phyloP scores from a whole-genome alignment of 345 rosid species.

The Hibiscus trionum region DNA sequence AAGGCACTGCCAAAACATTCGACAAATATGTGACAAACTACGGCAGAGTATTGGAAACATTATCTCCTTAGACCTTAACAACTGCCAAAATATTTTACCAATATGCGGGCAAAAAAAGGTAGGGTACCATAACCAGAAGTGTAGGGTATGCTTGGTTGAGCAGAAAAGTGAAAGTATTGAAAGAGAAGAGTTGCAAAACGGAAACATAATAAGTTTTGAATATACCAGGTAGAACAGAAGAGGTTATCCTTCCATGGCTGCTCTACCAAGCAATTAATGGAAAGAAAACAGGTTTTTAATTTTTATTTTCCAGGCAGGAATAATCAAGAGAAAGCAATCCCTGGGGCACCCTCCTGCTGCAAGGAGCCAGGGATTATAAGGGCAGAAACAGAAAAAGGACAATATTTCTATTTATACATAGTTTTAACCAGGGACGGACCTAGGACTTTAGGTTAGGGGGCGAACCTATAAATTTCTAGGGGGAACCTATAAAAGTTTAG shows the following conservation, averaged over 20 bases:
- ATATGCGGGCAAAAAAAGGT: slow-evolving; percentile 7
- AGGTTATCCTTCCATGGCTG: no score
- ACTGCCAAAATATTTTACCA: not conserved
- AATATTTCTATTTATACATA: slow-evolving; percentile 4
- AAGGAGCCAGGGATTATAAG: slow-evolving; percentile 1
- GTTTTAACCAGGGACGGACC: no score
- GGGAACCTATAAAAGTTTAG: no score
- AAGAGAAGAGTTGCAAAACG: not conserved
- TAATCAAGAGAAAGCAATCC: not conserved
- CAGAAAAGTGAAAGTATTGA: not conserved
- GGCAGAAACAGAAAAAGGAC: not conserved
- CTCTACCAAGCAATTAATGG: no score
- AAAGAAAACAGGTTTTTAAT: no score
- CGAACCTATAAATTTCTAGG: no score
- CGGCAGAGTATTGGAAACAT: not conserved
- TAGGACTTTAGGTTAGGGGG: no score
- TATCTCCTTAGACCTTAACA: not conserved
- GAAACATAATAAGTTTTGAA: not conserved
- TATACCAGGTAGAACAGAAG: no score
- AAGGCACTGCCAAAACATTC: not conserved
- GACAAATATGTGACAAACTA: not conserved
- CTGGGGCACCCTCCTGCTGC: slow-evolving; percentile 9
- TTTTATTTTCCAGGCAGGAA: not conserved
- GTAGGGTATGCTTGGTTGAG: not conserved
- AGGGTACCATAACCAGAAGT: slow-evolving; percentile 21